Conservation (phyloP, 345 rosid genomes). For the Linum trigynum region DNA sequence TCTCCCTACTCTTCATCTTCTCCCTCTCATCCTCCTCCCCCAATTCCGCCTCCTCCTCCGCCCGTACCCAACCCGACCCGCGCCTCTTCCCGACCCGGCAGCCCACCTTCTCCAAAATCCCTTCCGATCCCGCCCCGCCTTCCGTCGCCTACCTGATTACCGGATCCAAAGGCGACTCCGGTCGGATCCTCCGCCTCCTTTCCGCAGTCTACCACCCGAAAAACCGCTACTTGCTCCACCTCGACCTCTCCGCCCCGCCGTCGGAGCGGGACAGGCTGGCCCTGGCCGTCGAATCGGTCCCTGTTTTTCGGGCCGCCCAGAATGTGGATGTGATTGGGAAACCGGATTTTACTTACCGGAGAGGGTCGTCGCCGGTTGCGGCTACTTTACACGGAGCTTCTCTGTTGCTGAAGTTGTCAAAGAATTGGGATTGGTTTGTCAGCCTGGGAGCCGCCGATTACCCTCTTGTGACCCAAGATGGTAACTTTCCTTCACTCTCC, state of each 20-base stretch:
- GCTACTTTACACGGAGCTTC: conserved; percentile 90
- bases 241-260: conserved; percentile 57
- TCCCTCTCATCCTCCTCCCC: conserved; percentile 31
- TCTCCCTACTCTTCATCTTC: conserved; percentile 63
- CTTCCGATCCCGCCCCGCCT: conserved; percentile 55
- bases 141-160: conserved; percentile 66
- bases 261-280: conserved; percentile 68
- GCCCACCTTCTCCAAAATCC: conserved; percentile 30
- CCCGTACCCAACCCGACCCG: conserved; percentile 42
- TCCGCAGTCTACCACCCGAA: conserved; percentile 76
- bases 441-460: conserved; percentile 66
- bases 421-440: conserved; percentile 86
- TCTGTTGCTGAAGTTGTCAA: conserved; percentile 54
- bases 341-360: conserved; percentile 62
- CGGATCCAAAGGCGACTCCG: conserved; percentile 62
- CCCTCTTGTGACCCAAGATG: conserved; percentile 92
- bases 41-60: conserved; percentile 12
- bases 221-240: conserved; percentile 75
- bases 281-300: conserved; percentile 39
- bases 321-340: conserved; percentile 79
- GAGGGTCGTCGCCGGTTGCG: conserved; percentile 73
- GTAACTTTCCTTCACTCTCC: conserved; percentile 23
- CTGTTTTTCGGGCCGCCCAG: conserved; percentile 62
- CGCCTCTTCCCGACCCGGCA: conserved; percentile 58
- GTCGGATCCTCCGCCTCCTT: conserved; percentile 68